Conservation (phyloP, 176 grass and related monocot species). For the Rhipidocladum racemiflorum region DNA sequence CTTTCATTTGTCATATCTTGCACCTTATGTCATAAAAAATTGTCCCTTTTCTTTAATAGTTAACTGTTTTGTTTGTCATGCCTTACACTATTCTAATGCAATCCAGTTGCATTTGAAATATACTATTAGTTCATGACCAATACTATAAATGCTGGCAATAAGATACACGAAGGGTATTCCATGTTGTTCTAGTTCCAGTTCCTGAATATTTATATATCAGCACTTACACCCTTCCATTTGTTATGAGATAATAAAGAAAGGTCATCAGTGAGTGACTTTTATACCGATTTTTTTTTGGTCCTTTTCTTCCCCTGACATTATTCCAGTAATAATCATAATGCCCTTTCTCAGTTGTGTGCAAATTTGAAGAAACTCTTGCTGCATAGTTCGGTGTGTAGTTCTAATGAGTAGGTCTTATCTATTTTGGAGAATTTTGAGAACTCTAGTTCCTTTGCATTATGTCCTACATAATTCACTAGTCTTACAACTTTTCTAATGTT, state of each 20-base stretch:
- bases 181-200: neutral
- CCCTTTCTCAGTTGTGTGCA: neutral
- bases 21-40: neutral
- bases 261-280: neutral
- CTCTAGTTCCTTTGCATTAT: neutral
- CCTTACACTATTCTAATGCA: neutral
- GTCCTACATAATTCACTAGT: neutral
- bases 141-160: neutral
- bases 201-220: neutral
- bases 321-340: neutral
- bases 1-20: slow-evolving; percentile 1
- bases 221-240: neutral
- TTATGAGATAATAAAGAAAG: neutral
- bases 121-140: neutral
- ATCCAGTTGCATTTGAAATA: neutral
- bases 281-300: too few species aligned
- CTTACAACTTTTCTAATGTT: neutral
- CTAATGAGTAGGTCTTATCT: neutral
- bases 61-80: slow-evolving; percentile 1
- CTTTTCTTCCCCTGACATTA: neutral
- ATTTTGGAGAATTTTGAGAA: neutral
- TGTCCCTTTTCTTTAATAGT: neutral
- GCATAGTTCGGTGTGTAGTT: neutral
- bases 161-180: neutral
- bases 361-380: neutral